A percentile compares a stretch with the other conserved stretches of the same genome.
These are phyloP conservation scores for Candida sakaeoensis DNA, from an alignment of 805 yeast species.

Conservation along the genomic window DNA sequence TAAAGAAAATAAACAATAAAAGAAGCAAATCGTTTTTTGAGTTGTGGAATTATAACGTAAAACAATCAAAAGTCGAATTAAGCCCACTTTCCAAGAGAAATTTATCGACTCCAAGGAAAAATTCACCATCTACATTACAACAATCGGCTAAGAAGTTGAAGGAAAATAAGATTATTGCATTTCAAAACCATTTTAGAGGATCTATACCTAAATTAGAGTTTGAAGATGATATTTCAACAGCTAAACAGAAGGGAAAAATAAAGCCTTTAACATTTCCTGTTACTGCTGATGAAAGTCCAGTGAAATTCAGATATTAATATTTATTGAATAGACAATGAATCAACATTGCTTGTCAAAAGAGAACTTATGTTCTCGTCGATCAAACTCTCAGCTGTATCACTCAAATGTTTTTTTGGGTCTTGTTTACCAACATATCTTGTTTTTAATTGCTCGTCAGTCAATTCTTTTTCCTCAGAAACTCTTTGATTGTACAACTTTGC, in stretches of 20 bases:
- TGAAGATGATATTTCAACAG: slow-evolving; percentile 5
- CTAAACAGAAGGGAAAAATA: slow-evolving; percentile 5
- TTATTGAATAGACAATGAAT: slow-evolving; percentile 82
- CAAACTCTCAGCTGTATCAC: slow-evolving; percentile 79
- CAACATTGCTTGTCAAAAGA: slow-evolving; percentile 82
- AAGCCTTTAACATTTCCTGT: slow-evolving; percentile 8
- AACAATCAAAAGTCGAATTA: slow-evolving; percentile 15
- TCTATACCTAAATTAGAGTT: slow-evolving; percentile 7
- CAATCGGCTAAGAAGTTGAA: slow-evolving; percentile 36
- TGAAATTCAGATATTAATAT: slow-evolving; percentile 4
- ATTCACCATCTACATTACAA: slow-evolving; percentile 33
- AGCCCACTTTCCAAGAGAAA: slow-evolving; percentile 33
- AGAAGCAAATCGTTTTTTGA: slow-evolving; percentile 30
- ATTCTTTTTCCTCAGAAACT: slow-evolving; percentile 87
- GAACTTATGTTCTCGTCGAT: slow-evolving; percentile 90
- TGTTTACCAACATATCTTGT: slow-evolving; percentile 97
- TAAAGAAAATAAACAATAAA: slow-evolving; percentile 26
- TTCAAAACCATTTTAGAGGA: slow-evolving; percentile 29
- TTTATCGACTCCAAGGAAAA: slow-evolving; percentile 20
- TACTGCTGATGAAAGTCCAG: slow-evolving; percentile 3
- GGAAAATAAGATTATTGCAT: slow-evolving; percentile 30
- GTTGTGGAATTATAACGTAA: slow-evolving; percentile 31
- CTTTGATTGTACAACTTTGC: slow-evolving; percentile 87
- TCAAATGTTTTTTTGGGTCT: slow-evolving; percentile 96
- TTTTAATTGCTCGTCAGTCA: slow-evolving; percentile 82